Base-by-base conservation (phyloP, 257 asterid species). In the Salvia hispanica region DNA sequence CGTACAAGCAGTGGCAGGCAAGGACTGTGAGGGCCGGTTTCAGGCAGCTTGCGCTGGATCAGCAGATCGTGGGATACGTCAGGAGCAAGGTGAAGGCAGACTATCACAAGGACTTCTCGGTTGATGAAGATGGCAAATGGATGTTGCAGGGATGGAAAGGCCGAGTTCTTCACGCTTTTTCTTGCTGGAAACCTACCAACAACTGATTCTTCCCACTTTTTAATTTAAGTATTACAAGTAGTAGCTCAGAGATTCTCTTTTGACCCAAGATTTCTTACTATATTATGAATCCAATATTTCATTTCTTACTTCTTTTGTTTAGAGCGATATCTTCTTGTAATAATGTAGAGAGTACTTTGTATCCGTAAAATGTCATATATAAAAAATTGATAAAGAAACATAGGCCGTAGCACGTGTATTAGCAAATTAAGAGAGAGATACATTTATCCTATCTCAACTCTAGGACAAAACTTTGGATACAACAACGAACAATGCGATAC, bases 101-200 rank as follows among this genome's bases (percentile, higher is more conserved):
- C 2, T 84, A 84, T 15, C 84, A 84, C 16, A 81, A 77, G 75
- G 89, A 81, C 14, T 84, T 81, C 44, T 78, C 76, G 18, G 66
- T 81, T 14, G 89, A 81, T 42, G 86, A 77, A 62, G 89, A 84
- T 45, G 85, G 83, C 57, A 72, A 69, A 33, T 84, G 86, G 86
- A 64, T 84, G 81, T 54, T 84, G 63, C 89, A 81, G 42, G 86
- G 89, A 13, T 84, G 89, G 89, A 84, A 77, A 52, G 89, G 89
- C 1, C 61, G 89, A 1, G 82, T 84, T 33, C 28, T 77, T 57
- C 62, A 74, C 21, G 89, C 80, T 8, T 72, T 81, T n/a, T 81
- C 89, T 0, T 81, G 46, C 58, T 84, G 89, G 89, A 51, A 53
- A 15, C 79, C 86, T 34, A 62, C 79, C 0, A 16, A 69, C 6